Conservation (phyloP, 306 rosid species). For the Hippophae rhamnoides region DNA sequence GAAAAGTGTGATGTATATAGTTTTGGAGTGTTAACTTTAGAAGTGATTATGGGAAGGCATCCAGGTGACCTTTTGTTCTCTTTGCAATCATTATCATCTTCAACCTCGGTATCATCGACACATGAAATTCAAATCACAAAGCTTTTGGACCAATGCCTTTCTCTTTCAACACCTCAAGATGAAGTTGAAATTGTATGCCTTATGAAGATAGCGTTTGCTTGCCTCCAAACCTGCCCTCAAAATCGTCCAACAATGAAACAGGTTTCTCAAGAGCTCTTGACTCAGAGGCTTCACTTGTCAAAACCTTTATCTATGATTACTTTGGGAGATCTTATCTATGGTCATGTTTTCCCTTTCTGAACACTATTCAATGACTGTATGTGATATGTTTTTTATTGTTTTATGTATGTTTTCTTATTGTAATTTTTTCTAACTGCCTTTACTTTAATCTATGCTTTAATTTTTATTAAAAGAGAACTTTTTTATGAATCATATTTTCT, state of each 20-base stretch:
- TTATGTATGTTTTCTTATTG: not conserved
- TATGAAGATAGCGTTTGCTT: not conserved
- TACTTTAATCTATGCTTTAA: not conserved
- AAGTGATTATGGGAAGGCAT: constrained; percentile 13
- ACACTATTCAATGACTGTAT: not conserved
- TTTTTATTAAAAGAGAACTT: too few species aligned
- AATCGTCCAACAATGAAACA: constrained; percentile 12
- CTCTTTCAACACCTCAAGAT: not conserved
- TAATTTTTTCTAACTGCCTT: not conserved
- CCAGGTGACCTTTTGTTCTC: not conserved
- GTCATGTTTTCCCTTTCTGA: not conserved
- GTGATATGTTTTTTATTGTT: not conserved
- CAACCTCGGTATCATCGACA: not conserved
- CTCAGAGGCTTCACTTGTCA: not conserved
- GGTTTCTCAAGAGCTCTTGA: constrained; percentile 2
- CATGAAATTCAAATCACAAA: not conserved
- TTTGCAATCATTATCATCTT: not conserved
- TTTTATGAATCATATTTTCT: too few species aligned
- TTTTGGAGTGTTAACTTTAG: constrained; percentile 17
- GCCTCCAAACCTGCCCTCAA: not conserved
- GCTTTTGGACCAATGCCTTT: constrained; percentile 7
- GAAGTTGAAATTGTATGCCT: not conserved
- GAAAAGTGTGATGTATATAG: constrained; percentile 13
- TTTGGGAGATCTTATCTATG: not conserved
- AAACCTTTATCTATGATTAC: not conserved